Evolutionary conservation across 371 early-diverging fungal species (phyloP).

Genomic region (Conidiobolus incongruus): DNA sequence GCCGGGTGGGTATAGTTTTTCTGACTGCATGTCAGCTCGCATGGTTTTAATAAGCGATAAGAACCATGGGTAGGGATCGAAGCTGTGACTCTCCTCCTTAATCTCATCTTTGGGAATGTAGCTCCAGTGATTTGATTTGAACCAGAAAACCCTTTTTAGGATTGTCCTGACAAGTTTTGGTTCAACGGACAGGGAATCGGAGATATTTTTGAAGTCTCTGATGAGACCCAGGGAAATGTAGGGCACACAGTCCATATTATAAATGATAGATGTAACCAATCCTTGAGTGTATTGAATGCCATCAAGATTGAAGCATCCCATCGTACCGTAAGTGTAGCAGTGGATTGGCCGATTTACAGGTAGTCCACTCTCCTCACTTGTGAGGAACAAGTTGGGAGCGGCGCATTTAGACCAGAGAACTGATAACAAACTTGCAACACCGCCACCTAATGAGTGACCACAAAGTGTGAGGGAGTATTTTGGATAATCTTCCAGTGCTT

Average conservation of each 20-base stretch:
- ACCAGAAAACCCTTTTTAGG: constrained; percentile 26
- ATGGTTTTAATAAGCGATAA: constrained; percentile 58
- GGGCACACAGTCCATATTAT: constrained; percentile 46
- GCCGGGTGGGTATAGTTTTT: constrained; percentile 59
- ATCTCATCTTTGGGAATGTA: constrained; percentile 6
- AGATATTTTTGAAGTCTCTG: constrained; percentile 47
- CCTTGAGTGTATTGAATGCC: constrained; percentile 41
- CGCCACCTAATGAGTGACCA: constrained; percentile 65
- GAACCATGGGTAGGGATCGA: constrained; percentile 36
- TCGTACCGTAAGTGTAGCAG: constrained; percentile 51
- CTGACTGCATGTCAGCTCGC: constrained; percentile 53
- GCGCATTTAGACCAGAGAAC: constrained; percentile 31
- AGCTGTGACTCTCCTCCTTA: constrained; percentile 3
- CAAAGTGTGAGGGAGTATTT: constrained; percentile 53
- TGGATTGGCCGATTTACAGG: constrained; percentile 49
- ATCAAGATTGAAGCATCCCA: constrained; percentile 38
- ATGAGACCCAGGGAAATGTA: constrained; percentile 43
- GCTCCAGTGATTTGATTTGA: constrained; percentile 10
- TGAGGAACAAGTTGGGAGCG: constrained; percentile 23
- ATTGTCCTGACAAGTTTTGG: constrained; percentile 41
- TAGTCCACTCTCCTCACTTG: constrained; percentile 30
- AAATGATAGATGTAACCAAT: constrained; percentile 46
- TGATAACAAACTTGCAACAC: constrained; percentile 41
- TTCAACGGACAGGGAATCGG: constrained; percentile 36
- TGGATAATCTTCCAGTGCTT: constrained; percentile 34